A percentile compares a stretch with the other conserved stretches of the same genome.
phyloP scores from a whole-genome alignment of 768 basidiomycete species.

The Phaeotremella skinneri region DNA sequence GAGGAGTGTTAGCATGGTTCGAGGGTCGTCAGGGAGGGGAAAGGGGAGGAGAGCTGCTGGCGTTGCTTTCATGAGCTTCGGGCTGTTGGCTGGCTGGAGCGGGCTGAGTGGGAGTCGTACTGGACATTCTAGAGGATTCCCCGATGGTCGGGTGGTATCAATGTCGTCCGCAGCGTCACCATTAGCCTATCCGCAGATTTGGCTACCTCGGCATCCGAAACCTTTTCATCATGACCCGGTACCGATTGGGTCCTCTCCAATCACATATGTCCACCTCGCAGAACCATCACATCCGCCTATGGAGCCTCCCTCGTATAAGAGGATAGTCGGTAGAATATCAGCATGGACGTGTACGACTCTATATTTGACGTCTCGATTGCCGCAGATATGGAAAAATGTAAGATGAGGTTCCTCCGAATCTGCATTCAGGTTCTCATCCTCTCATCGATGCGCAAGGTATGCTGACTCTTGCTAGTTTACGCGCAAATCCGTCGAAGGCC shows the following conservation, averaged over 20 bases:
- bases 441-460: conserved; percentile 2
- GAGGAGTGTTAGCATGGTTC: conserved; percentile 42
- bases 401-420: conserved; percentile 51
- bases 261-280: conserved; percentile 1
- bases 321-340: conserved; percentile 78
- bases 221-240: neutral
- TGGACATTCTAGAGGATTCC: too few relatives aligned
- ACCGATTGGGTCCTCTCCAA: too few relatives aligned
- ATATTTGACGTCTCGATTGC: conserved; percentile 88
- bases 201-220: conserved; percentile 53
- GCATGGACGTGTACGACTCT: conserved; percentile 93
- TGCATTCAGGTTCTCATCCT: neutral
- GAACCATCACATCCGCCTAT: conserved; percentile 13
- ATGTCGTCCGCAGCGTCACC: conserved; percentile 6
- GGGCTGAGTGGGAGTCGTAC: conserved; percentile 53
- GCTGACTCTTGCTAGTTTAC: conserved; percentile 61
- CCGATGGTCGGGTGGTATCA: too few relatives aligned
- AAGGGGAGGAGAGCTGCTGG: conserved; percentile 65
- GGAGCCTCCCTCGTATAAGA: conserved; percentile 52
- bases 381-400: conserved; percentile 99
- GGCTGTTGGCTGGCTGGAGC: conserved; percentile 70
- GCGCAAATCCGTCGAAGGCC: conserved; percentile 90
- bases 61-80: conserved; percentile 77
- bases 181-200: conserved; percentile 24
- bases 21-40: conserved; percentile 53